Evolutionary conservation across 225 moss, liverwort and hornwort genomes (phyloP).

Genomic region (Thuidium tamariscinum): DNA sequence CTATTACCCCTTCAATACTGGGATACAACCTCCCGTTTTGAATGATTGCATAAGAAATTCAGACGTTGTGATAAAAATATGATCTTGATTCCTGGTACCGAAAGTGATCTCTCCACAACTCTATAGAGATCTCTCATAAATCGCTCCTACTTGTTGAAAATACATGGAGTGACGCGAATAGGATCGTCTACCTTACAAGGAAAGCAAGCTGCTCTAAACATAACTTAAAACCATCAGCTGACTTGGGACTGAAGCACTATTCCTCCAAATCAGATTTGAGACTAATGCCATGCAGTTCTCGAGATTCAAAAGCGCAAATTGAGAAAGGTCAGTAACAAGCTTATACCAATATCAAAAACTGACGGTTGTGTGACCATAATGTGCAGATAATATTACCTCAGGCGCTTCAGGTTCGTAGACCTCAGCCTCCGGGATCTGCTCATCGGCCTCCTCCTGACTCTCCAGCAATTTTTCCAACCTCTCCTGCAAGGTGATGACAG

Average conservation of each 20-base stretch:
- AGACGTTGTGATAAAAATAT: not conserved
- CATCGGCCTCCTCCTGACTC: slow-evolving; percentile 14
- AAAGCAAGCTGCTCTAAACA: not conserved
- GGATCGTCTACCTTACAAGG: not conserved
- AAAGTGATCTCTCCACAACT: not conserved
- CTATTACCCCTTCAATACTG: not conserved
- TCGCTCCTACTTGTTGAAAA: not conserved
- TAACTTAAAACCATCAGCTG: too few relatives aligned
- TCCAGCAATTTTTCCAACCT: slow-evolving; percentile 29
- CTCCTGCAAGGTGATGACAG: slow-evolving; percentile 53
- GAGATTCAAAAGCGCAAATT: not conserved
- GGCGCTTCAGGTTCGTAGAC: not conserved
- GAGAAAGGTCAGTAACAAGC: not conserved
- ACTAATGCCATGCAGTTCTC: not conserved
- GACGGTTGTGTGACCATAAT: not conserved
- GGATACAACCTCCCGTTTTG: not conserved
- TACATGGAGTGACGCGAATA: not conserved
- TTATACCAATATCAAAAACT: not conserved
- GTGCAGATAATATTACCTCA: slow-evolving; percentile 2
- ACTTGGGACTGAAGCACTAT: not conserved
- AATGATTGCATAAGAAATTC: not conserved
- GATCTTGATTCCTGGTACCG: not conserved
- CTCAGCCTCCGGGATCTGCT: slow-evolving; percentile 9
- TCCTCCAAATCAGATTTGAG: not conserved
- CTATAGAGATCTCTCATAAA: not conserved